Evolutionary conservation across 2,329 filamentous ascomycete genomes (phyloP).

Genomic region (Hypoxylon sp.): DNA sequence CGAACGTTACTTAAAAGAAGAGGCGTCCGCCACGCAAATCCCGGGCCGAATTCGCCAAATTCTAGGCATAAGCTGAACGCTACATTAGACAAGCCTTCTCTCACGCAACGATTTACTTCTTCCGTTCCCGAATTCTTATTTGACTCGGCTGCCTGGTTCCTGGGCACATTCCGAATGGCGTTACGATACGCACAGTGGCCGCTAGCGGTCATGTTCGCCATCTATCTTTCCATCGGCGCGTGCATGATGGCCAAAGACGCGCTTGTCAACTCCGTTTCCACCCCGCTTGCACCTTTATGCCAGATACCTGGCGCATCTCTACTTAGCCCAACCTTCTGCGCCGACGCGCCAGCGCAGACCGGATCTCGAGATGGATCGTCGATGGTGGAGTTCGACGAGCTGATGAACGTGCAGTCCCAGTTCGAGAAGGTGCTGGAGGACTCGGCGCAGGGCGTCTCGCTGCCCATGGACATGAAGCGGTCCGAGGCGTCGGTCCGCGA

Average conservation of each 20-base stretch:
- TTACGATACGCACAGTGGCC: slow-evolving; percentile 70
- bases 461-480: slow-evolving; percentile 82
- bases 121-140: slow-evolving; percentile 51
- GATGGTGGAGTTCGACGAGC: slow-evolving; percentile 72
- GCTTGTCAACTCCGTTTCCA: slow-evolving; percentile 65
- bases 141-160: slow-evolving; percentile 56
- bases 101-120: slow-evolving; percentile 46
- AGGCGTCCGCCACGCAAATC: slow-evolving; percentile 35
- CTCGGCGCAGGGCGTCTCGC: slow-evolving; percentile 68
- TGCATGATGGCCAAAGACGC: slow-evolving; percentile 68
- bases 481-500: slow-evolving; percentile 78
- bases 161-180: slow-evolving; percentile 65
- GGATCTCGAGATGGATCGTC: slow-evolving; percentile 33
- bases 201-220: slow-evolving; percentile 66
- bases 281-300: slow-evolving; percentile 73
- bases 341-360: slow-evolving; percentile 40
- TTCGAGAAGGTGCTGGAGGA: slow-evolving; percentile 79
- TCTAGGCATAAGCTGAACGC: slow-evolving; percentile 27
- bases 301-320: slow-evolving; percentile 70
- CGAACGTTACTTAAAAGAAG: slow-evolving; percentile 42
- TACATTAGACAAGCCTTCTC: slow-evolving; percentile 20
- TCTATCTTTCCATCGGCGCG: slow-evolving; percentile 67
- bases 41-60: slow-evolving; percentile 34
- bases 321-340: slow-evolving; percentile 71
- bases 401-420: slow-evolving; percentile 76